These are phyloP conservation scores for Liquidambar formosana DNA, from an alignment of 164 flowering plant genomes.

Conservation along the genomic window DNA sequence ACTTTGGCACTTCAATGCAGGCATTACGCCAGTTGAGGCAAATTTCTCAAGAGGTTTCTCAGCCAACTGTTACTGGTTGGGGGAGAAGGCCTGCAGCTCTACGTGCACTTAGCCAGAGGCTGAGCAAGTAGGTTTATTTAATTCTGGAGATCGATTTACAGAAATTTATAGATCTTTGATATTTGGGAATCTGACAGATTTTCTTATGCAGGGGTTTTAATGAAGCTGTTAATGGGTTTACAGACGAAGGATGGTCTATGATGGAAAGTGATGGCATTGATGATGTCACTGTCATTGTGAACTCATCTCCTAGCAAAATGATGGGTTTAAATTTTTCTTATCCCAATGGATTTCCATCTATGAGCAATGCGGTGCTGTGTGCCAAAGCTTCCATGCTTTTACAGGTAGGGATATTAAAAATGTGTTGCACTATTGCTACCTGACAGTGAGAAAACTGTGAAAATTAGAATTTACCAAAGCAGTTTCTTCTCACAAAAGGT, in stretches of 20 bases:
- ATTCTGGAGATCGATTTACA: background rate
- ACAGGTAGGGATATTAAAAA: constrained; percentile 38
- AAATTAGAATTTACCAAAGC: too few relatives aligned
- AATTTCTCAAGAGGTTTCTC: constrained; percentile 45
- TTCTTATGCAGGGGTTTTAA: constrained; percentile 59
- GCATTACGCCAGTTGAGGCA: constrained; percentile 46
- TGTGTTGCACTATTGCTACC: background rate
- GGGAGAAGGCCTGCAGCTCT: constrained; percentile 47
- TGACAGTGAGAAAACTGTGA: background rate
- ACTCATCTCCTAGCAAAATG: constrained; percentile 59
- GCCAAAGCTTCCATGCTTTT: constrained; percentile 83
- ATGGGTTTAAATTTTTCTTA: constrained; percentile 44
- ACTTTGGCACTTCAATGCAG: constrained; percentile 16
- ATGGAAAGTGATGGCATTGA: constrained; percentile 69
- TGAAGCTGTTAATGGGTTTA: constrained; percentile 75
- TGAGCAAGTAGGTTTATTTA: constrained; percentile 31
- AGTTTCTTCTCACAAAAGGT: background rate
- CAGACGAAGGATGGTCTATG: constrained; percentile 73
- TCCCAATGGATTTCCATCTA: constrained; percentile 49
- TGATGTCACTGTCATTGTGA: constrained; percentile 67
- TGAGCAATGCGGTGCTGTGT: constrained; percentile 58
- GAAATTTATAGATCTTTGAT: background rate
- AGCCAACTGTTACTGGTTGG: constrained; percentile 41
- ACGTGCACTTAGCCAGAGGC: constrained; percentile 44
- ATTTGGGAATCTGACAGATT: constrained; percentile 2